Base-by-base conservation (phyloP, 345 rosid species). In the Hibiscus tridactylites region DNA sequence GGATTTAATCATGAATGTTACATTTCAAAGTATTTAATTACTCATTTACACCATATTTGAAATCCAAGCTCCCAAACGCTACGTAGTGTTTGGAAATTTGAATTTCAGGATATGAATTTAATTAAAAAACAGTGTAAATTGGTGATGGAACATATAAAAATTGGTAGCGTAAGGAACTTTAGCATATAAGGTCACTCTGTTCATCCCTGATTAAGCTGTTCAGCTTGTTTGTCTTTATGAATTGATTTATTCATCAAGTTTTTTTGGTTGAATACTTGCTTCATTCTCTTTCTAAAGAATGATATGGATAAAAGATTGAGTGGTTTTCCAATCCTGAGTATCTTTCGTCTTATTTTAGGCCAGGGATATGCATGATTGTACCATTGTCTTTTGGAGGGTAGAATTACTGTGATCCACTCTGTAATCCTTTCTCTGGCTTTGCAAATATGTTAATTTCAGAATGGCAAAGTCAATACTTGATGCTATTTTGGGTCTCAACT, bases 401-500 rank as follows among this genome's bases (percentile, higher is more conserved):
- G 69, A 71, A 35, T 73, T 63, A 13, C 6, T 35, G 8, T 71
- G 44, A 39, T 28, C 16, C n/a, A 29, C 7, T 17, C 66, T 60
- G 35, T 57, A n/a, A 33, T 61, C 19, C 59, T 64, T 46, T 56
- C 46, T 10, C 16, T 73, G 50, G 72, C 44, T 44, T 71, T 42
- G 26, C 28, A 63, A 71, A 61, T 75, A 61, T 73, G 60, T 63
- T 75, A 42, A 78, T 83, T 83, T 76, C 92, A 94, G 98, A 86
- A 81, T 78, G 79, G 88, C 82, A 6, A 85, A 89, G 79, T 76
- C 90, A 28, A 86, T 92, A 81, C 47, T 87, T n/a, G 91, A 90
- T 84, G 92, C 93, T 71, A 75, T 90, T 73, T 77, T 89, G 84
- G 91, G 82, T 78, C 93, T 94, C 74, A 83, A 83, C 82, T 81